phyloP scores from a whole-genome alignment of 2,329 filamentous ascomycete species.

The Emmonsia crescens region DNA sequence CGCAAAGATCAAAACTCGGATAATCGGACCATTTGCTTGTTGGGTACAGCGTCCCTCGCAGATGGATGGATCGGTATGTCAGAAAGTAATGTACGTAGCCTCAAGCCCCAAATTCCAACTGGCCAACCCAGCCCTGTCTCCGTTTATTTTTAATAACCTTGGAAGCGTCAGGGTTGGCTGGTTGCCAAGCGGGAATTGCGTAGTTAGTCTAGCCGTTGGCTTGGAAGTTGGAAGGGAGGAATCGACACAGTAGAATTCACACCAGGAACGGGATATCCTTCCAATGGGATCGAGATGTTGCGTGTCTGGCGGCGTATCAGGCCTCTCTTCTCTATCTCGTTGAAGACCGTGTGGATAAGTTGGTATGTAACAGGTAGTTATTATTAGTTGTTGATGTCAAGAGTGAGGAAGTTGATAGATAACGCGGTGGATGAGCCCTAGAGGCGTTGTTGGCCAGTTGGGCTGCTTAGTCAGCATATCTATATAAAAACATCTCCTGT shows the following conservation, averaged over 20 bases:
- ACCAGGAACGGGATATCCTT: not conserved
- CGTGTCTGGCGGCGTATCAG: not conserved
- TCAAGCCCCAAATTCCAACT: not conserved
- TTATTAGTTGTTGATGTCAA: not conserved
- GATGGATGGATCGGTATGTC: not conserved
- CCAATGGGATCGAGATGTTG: not conserved
- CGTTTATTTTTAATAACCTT: not conserved
- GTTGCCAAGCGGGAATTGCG: not conserved
- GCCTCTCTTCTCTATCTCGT: not conserved
- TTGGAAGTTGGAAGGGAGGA: not conserved
- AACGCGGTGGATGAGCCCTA: not conserved
- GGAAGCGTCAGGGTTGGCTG: not conserved
- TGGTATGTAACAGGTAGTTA: no score
- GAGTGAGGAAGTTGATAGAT: not conserved
- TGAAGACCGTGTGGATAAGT: not conserved
- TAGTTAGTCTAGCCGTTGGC: not conserved
- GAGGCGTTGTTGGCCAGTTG: not conserved
- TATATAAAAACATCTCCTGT: no score
- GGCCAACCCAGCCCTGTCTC: not conserved
- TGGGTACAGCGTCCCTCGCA: not conserved
- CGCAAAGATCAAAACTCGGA: not conserved
- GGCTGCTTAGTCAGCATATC: not conserved
- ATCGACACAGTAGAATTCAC: not conserved
- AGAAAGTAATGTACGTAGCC: not conserved
- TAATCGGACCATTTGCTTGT: not conserved